phyloP scores from a whole-genome alignment of 371 early-diverging fungal genomes.

The Mortierella sp. region DNA sequence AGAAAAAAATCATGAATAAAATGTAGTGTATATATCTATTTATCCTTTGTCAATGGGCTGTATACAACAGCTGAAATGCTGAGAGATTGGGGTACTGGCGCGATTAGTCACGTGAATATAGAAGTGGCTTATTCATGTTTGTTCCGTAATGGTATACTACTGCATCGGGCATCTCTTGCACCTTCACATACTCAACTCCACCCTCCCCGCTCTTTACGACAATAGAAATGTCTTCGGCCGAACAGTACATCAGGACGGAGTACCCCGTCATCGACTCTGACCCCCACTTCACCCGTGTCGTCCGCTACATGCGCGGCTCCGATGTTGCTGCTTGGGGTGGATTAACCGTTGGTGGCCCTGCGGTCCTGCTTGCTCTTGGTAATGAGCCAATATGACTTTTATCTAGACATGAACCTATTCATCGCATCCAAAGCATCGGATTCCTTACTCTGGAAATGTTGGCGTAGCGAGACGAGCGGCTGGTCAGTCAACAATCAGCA shows the following conservation, averaged over 20 bases:
- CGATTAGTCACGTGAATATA: background rate
- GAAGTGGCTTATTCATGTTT: slow-evolving; percentile 1
- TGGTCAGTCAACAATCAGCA: background rate
- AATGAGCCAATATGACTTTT: slow-evolving; percentile 43
- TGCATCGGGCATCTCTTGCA: background rate
- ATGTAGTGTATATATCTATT: too few species aligned
- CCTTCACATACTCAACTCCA: background rate
- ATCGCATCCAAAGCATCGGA: too few species aligned
- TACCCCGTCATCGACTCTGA: slow-evolving; percentile 81
- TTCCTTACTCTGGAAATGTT: background rate
- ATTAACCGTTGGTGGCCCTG: slow-evolving; percentile 81
- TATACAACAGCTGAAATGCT: too few species aligned
- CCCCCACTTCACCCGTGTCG: slow-evolving; percentile 86
- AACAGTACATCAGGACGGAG: slow-evolving; percentile 63
- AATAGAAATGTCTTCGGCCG: slow-evolving; percentile 51
- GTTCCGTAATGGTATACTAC: background rate
- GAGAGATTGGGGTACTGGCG: background rate
- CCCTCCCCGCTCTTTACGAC: slow-evolving; percentile 1
- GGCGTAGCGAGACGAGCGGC: background rate
- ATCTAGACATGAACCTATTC: background rate
- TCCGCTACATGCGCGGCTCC: slow-evolving; percentile 88
- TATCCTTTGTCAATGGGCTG: too few species aligned
- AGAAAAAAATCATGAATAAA: background rate
- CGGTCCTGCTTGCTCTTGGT: slow-evolving; percentile 80
- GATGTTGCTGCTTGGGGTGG: slow-evolving; percentile 84